Conservation (phyloP, 2,329 filamentous ascomycete species). For the Exophiala bonariae region DNA sequence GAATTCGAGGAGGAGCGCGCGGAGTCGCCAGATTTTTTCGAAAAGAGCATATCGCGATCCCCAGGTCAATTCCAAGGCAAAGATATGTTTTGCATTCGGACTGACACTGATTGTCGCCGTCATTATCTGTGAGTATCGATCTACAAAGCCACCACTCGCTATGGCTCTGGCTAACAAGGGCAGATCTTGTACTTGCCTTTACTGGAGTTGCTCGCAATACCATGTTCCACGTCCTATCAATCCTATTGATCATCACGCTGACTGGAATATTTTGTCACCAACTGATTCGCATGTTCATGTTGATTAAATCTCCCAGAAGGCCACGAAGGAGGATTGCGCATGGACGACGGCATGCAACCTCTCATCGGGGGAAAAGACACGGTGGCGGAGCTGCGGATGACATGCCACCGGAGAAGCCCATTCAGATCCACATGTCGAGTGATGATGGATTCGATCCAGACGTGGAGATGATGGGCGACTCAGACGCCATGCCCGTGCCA, state of each 20-base stretch:
- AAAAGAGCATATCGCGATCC: constrained; percentile 49
- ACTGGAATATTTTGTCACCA: constrained; percentile 81
- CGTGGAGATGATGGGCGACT: constrained; percentile 32
- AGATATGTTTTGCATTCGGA: constrained; percentile 66
- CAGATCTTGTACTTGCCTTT: constrained; percentile 73
- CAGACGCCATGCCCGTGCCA: constrained; percentile 48
- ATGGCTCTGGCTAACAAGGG: constrained; percentile 7
- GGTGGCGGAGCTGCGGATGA: constrained; percentile 5
- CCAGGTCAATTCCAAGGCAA: constrained; percentile 24
- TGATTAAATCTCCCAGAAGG: constrained; percentile 53
- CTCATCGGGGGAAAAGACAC: constrained; percentile 65
- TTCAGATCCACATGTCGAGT: constrained; percentile 70
- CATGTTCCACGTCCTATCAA: constrained; percentile 77
- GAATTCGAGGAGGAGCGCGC: constrained; percentile 2
- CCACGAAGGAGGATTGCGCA: constrained; percentile 35
- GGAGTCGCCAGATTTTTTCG: constrained; percentile 57
- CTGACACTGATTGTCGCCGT: constrained; percentile 60
- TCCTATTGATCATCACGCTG: constrained; percentile 72
- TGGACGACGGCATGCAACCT: constrained; percentile 46
- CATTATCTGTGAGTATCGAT: constrained; percentile 61
- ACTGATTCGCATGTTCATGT: constrained; percentile 70
- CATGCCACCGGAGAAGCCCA: constrained; percentile 62
- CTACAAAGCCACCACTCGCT: constrained; percentile 3
- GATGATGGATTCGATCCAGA: constrained; percentile 66
- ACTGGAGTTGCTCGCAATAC: constrained; percentile 63